These are phyloP conservation scores for Fusarium nanum DNA, from an alignment of 2,329 filamentous ascomycete species.

Conservation along the genomic window DNA sequence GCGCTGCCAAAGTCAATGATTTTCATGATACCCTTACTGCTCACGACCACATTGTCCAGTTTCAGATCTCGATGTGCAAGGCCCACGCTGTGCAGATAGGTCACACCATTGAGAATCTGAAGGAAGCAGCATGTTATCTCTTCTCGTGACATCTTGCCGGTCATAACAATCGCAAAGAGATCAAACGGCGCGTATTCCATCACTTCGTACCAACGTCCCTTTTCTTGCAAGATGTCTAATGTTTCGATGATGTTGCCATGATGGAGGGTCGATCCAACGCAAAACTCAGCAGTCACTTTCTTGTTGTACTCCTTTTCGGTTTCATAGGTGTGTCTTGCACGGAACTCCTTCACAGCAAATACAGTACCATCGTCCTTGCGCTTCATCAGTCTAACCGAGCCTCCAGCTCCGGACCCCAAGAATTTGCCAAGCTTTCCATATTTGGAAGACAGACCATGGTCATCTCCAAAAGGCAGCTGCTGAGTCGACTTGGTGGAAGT, in stretches of 20 bases:
- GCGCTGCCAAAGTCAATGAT: slow-evolving; percentile 99
- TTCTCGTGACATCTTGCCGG: slow-evolving; percentile 92
- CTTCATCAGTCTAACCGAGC: slow-evolving; percentile 94
- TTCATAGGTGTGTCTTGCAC: slow-evolving; percentile 91
- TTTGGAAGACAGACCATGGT: slow-evolving; percentile 88
- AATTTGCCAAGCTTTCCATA: slow-evolving; percentile 97
- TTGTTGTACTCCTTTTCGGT: slow-evolving; percentile 96
- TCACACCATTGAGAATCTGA: slow-evolving; percentile 91
- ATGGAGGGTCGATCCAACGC: slow-evolving; percentile 94
- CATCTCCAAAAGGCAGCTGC: slow-evolving; percentile 90
- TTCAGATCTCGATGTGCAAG: slow-evolving; percentile 98
- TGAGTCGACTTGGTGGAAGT: slow-evolving; percentile 61
- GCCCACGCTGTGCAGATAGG: slow-evolving; percentile 88
- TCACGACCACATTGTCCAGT: slow-evolving; percentile 97
- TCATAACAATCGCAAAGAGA: slow-evolving; percentile 98
- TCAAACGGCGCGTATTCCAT: slow-evolving; percentile 99
- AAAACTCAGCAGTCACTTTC: slow-evolving; percentile 98
- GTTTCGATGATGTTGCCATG: slow-evolving; percentile 99
- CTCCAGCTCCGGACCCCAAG: slow-evolving; percentile 91
- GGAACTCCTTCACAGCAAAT: slow-evolving; percentile 98
- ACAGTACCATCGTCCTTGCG: slow-evolving; percentile 91
- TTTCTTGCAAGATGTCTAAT: slow-evolving; percentile 94
- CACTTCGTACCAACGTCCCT: slow-evolving; percentile 94
- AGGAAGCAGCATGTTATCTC: slow-evolving; percentile 92
- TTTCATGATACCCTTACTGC: slow-evolving; percentile 97